These are phyloP conservation scores for Ganoderma boninense DNA, from an alignment of 1,284 basidiomycete species.

Conservation along the genomic window DNA sequence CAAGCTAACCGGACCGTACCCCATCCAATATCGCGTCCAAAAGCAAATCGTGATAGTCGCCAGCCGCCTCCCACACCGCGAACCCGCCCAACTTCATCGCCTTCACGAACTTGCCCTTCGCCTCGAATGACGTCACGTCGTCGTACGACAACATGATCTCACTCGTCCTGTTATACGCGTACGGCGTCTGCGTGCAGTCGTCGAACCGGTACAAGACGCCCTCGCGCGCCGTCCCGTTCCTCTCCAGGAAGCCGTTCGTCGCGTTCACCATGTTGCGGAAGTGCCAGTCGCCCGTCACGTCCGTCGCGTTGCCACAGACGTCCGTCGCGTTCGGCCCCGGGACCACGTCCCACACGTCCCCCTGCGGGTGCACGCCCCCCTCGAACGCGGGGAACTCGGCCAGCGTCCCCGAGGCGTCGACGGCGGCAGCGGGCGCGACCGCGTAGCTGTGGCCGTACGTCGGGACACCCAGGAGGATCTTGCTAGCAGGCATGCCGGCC, in stretches of 20 bases:
- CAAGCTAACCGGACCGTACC: neutral
- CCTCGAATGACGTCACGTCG: slow-evolving; percentile 57
- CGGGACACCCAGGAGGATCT: slow-evolving; percentile 83
- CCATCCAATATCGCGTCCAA: slow-evolving; percentile 12
- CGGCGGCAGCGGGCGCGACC: slow-evolving; percentile 49
- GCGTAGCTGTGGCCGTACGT: slow-evolving; percentile 72
- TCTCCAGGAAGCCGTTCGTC: slow-evolving; percentile 56
- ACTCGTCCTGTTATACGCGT: slow-evolving; percentile 58
- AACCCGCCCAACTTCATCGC: slow-evolving; percentile 55
- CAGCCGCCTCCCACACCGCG: slow-evolving; percentile 61
- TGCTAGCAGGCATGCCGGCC: slow-evolving; percentile 76
- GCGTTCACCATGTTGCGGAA: slow-evolving; percentile 62
- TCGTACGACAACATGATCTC: slow-evolving; percentile 67
- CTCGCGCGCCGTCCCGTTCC: slow-evolving; percentile 52
- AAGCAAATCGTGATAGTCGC: slow-evolving; percentile 48
- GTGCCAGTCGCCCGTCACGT: slow-evolving; percentile 36
- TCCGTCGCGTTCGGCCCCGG: slow-evolving; percentile 41
- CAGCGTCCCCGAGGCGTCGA: slow-evolving; percentile 40
- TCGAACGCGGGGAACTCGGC: slow-evolving; percentile 51
- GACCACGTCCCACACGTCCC: slow-evolving; percentile 60
- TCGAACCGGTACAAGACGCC: slow-evolving; percentile 60
- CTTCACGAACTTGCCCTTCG: slow-evolving; percentile 57
- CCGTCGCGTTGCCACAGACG: slow-evolving; percentile 53
- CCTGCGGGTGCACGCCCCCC: slow-evolving; percentile 44
- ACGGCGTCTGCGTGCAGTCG: slow-evolving; percentile 71